These are phyloP conservation scores for Plasmodium blacklocki DNA, from an alignment of 169 alveolate species.

Conservation along the genomic window DNA sequence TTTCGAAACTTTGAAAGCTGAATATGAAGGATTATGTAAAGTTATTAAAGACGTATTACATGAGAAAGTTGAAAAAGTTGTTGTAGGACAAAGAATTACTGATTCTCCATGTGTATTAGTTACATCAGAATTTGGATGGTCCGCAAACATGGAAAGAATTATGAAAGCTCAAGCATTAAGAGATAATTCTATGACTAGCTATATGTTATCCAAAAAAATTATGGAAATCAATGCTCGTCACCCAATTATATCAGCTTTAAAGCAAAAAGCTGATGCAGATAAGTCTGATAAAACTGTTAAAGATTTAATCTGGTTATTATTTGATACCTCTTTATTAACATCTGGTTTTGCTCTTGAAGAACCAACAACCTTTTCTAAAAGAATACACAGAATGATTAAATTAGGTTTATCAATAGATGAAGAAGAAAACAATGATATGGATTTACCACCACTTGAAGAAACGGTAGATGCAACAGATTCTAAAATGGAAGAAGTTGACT, in stretches of 20 bases:
- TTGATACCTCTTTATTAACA: conserved; percentile 98
- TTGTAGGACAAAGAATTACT: conserved; percentile 95
- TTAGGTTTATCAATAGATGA: conserved; percentile 98
- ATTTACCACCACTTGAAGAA: conserved; percentile 93
- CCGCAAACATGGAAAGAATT: conserved; percentile 99
- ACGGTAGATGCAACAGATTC: conserved; percentile 91
- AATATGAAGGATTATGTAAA: conserved; percentile 97
- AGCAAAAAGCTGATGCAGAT: conserved; percentile 96
- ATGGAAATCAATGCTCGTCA: conserved; percentile 99
- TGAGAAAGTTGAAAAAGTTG: conserved; percentile 99
- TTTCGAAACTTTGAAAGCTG: conserved; percentile 96
- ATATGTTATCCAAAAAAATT: conserved; percentile 98
- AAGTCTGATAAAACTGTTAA: conserved; percentile 98
- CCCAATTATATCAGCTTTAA: conserved; percentile 97
- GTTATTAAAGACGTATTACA: conserved; percentile 98
- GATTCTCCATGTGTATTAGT: conserved; percentile 99
- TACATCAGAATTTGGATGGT: conserved; percentile 99
- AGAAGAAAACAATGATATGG: conserved; percentile 93
- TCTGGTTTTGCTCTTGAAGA: conserved; percentile 99
- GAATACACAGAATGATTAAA: conserved; percentile 99
- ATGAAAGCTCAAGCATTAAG: conserved; percentile 99
- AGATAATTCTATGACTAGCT: conserved; percentile 96
- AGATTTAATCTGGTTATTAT: conserved; percentile 98
- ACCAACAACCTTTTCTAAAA: conserved; percentile 98
- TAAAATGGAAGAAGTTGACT: conserved; percentile 98